Evolutionary conservation across 495 filamentous ascomycete genomes (phyloP), one percentile per base, ranked within the genome.

Genomic region (Cercophora samala): DNA sequence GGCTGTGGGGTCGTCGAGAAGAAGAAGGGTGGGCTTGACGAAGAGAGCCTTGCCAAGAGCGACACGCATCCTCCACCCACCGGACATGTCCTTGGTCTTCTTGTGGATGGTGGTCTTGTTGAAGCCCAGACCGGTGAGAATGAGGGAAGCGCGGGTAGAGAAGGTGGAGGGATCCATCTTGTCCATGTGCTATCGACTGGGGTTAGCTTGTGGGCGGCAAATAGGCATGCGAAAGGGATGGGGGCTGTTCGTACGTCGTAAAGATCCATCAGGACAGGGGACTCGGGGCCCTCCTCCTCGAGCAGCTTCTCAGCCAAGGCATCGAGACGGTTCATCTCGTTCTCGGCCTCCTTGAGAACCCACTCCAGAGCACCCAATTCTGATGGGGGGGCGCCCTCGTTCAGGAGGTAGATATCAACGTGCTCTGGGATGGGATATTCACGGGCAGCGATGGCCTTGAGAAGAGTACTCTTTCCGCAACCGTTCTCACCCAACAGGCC

Each of bases 121-220:
- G 86, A 99, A 99, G 68, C 95, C 95, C 54, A 99, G 91, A 93
- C 95, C 95, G 54, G 95, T 99, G 68, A 99, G 78, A 78, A 99
- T 99, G 69, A 97, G 88, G 25, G 93, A 96, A 51, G 95, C 95
- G 76, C 95, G 93, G 61, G 93, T 96, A 73, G 92, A 84, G 81
- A 99, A 99, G n/a, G 95, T 99, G n/a, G 93, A 96, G 56, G 95
- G 96, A 72, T 99, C 95, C 96, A 99, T 97, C 79, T 88, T 90
- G 81, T 99, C 95, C 85, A 98, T 97, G 78, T 93, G 93, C 94
- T 97, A 64, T 66, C 19, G 5, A n/a, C n/a, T 19, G 23, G 0
- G 37, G 68, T 79, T 73, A 71, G 70, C 51, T 21, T 18, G 18
- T 18, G 19, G 23, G 29, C n/a, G 9, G 22, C 5, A 11, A 3